Base-by-base conservation (phyloP, 306 rosid species). In the Cotoneaster glaucophyllus region DNA sequence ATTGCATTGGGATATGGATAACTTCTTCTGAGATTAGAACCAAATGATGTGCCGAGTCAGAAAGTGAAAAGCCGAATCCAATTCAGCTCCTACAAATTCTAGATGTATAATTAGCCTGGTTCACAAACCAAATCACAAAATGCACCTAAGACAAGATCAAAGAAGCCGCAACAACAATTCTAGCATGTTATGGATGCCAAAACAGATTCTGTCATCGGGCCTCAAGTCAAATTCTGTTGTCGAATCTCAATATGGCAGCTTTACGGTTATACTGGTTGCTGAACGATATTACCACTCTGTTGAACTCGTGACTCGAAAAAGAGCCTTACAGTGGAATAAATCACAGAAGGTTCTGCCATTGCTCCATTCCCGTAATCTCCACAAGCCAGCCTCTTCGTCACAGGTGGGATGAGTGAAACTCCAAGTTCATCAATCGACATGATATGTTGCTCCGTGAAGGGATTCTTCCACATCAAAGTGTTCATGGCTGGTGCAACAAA, bases 281-380 rank as follows among this genome's bases (percentile, higher is more conserved):
- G 84, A 63, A 75, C 26, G 68, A 65, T 80, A 65, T 62, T 76
- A 52, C 88, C 77, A 79, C 83, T 83, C 48, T 83, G 93, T 28
- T 78, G 88, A 84, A 85, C 80, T 76, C 86, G 83, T 6, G 92
- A 81, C 82, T 86, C 96, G 14, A 72, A 84, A 56, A 88, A 92
- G 79, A 95, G 93, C 67, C 96, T 89, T 4, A 95, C 93, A 29
- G 97, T 90, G 0, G 97, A 87, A 87, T 86, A 95, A 56, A 95
- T 95, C 62, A 89, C 71, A 54, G 93, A 84, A 56, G 97, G 93
- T 82, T 95, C 99, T 24, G 97, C 97, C 99, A 95, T 95, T 68
- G 99, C 99, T 28, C 97, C 99, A 70, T 89, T 92, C 79, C 99
- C 99, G 26, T 86, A 89, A 79, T 95, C 99, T 54, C 97, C 92